Percentiles rank a stretch among this genome's conserved stretches.
These are phyloP conservation scores for Fusarium sp. DNA, from an alignment of 2,329 filamentous ascomycete species.

Conservation along the genomic window DNA sequence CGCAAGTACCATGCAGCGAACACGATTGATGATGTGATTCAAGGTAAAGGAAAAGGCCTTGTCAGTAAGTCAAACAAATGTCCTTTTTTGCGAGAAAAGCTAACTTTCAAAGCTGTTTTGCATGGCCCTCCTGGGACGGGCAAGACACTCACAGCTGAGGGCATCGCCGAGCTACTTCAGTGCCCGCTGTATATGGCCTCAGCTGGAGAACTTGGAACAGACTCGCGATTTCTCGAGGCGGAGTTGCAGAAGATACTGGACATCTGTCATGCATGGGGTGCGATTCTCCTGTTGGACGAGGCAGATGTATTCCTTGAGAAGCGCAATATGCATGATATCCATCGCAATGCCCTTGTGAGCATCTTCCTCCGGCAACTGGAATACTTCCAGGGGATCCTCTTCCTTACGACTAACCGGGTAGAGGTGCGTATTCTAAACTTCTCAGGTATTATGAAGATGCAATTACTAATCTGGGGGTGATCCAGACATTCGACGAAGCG, in stretches of 20 bases:
- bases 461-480: slow-evolving; percentile 7
- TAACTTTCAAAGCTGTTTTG: slow-evolving; percentile 67
- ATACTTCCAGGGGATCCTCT: slow-evolving; percentile 92
- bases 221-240: slow-evolving; percentile 76
- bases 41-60: slow-evolving; percentile 87
- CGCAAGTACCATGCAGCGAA: slow-evolving; percentile 85
- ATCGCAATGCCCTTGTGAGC: slow-evolving; percentile 85
- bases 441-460: background rate
- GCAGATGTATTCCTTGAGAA: slow-evolving; percentile 88
- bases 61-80: slow-evolving; percentile 62
- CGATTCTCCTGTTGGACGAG: slow-evolving; percentile 86
- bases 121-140: slow-evolving; percentile 89
- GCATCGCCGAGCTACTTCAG: slow-evolving; percentile 84
- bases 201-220: slow-evolving; percentile 84
- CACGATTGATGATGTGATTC: slow-evolving; percentile 85
- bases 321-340: slow-evolving; percentile 83
- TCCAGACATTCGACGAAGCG: slow-evolving; percentile 84
- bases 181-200: slow-evolving; percentile 87
- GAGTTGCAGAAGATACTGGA: slow-evolving; percentile 88
- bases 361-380: slow-evolving; percentile 89
- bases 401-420: slow-evolving; percentile 89
- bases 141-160: slow-evolving; percentile 89
- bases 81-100: slow-evolving; percentile 2
- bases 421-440: slow-evolving; percentile 57
- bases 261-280: slow-evolving; percentile 87